Conservation (phyloP, 2,329 filamentous ascomycete species). For the Trichoderma polysporum region DNA sequence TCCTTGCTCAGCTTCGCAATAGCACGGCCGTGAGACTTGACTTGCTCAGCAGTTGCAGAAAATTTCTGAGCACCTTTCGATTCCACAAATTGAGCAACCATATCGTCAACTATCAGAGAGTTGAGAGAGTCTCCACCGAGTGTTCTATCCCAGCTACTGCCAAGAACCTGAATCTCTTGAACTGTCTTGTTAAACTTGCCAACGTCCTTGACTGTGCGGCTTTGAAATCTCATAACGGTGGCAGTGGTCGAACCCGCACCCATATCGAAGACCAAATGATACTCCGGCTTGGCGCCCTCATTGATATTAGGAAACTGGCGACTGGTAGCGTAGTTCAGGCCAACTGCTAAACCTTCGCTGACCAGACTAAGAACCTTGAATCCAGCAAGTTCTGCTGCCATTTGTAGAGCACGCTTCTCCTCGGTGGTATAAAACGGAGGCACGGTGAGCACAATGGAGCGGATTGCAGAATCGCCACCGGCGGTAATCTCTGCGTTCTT, state of each 20-base stretch:
- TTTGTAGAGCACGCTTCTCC: conserved; percentile 81
- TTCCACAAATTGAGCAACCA: conserved; percentile 75
- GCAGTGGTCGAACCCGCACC: conserved; percentile 92
- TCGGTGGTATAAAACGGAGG: conserved; percentile 87
- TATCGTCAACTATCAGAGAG: conserved; percentile 82
- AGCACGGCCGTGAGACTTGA: conserved; percentile 76
- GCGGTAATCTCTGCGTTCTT: conserved; percentile 84
- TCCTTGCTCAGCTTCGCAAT: conserved; percentile 93
- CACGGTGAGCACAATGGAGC: conserved; percentile 83
- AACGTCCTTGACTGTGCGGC: conserved; percentile 82
- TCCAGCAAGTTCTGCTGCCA: conserved; percentile 84
- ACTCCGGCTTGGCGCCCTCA: conserved; percentile 81
- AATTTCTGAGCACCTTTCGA: conserved; percentile 66
- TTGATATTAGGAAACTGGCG: conserved; percentile 83
- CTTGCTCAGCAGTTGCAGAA: conserved; percentile 59
- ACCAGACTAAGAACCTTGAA: conserved; percentile 82
- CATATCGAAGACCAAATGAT: conserved; percentile 96
- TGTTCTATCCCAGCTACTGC: conserved; percentile 82
- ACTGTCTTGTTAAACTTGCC: conserved; percentile 95
- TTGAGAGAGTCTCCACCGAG: conserved; percentile 91
- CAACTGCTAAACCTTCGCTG: conserved; percentile 88
- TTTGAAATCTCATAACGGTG: conserved; percentile 86
- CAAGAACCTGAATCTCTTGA: conserved; percentile 89
- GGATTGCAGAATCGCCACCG: conserved; percentile 70
- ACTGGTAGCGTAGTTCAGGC: conserved; percentile 90